A percentile compares a stretch with the other conserved stretches of the same genome.
Conservation (phyloP, 176 grass and related monocot genomes). For the Olyra latifolia region DNA sequence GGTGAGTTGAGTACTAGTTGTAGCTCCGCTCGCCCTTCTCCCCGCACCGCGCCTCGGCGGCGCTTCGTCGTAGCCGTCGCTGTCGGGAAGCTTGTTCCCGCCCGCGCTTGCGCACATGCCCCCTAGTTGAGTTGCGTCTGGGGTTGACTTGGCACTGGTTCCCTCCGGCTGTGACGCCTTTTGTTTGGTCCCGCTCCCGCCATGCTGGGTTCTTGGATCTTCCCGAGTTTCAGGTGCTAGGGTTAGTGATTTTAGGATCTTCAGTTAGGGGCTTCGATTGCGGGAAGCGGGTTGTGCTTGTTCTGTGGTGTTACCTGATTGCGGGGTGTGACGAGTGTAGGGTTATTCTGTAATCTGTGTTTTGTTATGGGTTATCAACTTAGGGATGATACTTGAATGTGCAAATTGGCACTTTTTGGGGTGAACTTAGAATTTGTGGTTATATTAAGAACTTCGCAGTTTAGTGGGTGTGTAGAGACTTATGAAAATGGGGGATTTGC, state of each 20-base stretch:
- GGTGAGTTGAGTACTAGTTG: slow-evolving; percentile 41
- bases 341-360: not conserved
- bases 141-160: not conserved
- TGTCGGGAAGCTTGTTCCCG: not conserved
- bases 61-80: not conserved
- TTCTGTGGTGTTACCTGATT: slow-evolving; percentile 15
- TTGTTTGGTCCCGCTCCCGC: not conserved
- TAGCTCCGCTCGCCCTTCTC: not conserved
- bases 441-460: not conserved
- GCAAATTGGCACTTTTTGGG: not conserved
- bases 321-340: not conserved
- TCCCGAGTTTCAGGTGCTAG: not conserved
- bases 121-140: not conserved
- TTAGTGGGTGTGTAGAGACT: not conserved
- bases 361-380: not conserved
- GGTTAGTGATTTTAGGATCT: slow-evolving; percentile 8
- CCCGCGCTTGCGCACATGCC: not conserved
- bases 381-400: slow-evolving; percentile 5
- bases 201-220: slow-evolving; percentile 34
- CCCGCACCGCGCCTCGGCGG: not conserved
- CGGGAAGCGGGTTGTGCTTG: not conserved
- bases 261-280: not conserved
- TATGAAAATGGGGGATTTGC: not conserved
- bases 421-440: not conserved
- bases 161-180: not conserved